Conservation (phyloP, 1,139 yeast genomes). For the Protomyces inundatus region DNA sequence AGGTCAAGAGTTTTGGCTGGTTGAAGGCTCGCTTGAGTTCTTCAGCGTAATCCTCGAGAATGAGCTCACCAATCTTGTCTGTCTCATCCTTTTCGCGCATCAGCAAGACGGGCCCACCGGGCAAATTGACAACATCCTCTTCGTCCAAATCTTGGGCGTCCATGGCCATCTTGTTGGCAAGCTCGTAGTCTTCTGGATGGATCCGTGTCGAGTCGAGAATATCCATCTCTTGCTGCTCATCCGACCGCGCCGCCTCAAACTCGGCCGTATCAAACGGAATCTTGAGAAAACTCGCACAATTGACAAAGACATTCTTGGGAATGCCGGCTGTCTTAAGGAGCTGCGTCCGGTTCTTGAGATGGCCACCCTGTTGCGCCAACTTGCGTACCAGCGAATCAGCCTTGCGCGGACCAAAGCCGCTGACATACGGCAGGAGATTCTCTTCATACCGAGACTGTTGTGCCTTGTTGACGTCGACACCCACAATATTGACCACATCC, state of each 20-base stretch:
- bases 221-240: slow-evolving; percentile 51
- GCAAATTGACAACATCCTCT: slow-evolving; percentile 72
- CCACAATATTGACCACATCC: slow-evolving; percentile 84
- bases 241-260: slow-evolving; percentile 43
- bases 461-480: slow-evolving; percentile 89
- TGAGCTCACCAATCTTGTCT: slow-evolving; percentile 79
- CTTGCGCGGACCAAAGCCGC: slow-evolving; percentile 94
- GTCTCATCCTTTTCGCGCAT: slow-evolving; percentile 64
- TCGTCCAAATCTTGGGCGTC: slow-evolving; percentile 96
- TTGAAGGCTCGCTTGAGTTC: slow-evolving; percentile 74
- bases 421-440: slow-evolving; percentile 63
- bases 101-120: slow-evolving; percentile 71
- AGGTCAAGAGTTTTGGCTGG: slow-evolving; percentile 71
- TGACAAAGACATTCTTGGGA: slow-evolving; percentile 75
- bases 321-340: slow-evolving; percentile 75
- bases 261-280: slow-evolving; percentile 58
- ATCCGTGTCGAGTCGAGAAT: slow-evolving; percentile 89
- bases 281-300: slow-evolving; percentile 84
- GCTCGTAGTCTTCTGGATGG: slow-evolving; percentile 94
- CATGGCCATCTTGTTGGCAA: slow-evolving; percentile 95
- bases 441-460: slow-evolving; percentile 69
- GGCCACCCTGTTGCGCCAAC: slow-evolving; percentile 68
- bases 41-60: slow-evolving; percentile 88
- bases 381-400: slow-evolving; percentile 82
- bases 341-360: slow-evolving; percentile 64